Base-by-base conservation (phyloP, 2,329 filamentous ascomycete species). In the Clonostachys byssicola region DNA sequence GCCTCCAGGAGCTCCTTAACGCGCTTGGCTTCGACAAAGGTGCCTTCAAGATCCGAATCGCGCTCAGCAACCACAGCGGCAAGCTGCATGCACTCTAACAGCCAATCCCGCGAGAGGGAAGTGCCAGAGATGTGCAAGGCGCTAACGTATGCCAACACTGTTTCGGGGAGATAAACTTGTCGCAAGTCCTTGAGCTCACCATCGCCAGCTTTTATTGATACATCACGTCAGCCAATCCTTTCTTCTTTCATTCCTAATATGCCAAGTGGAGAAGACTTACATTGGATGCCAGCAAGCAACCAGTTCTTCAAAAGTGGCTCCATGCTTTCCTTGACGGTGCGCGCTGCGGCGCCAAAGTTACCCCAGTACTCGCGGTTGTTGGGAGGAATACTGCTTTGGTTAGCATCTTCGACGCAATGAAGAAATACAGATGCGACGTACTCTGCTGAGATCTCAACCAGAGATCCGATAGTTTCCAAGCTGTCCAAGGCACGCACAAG, bases 1-100 rank as follows among this genome's bases (percentile, higher is more conserved):
- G 80, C 80, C 59, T 88, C 82, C 12, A 92, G 79, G 39, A 94
- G 72, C 68, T 92, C 88, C 57, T 80, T 79, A 81, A 92, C 86
- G 42, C 86, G 80, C 34, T 77, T 77, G 4, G 81, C 77, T 47
- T 77, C 74, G 47, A 83, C 65, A 55, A 94, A 88, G 41, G 80
- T 77, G 20, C 73, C 67, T 2, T 85, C 81, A 39, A 92, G 66
- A 54, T 86, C 83, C 20, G 83, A 83, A 50, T 77, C 79, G 53
- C 84, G 81, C 48, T 86, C 83, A 3, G 92, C 89, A 44, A 96
- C 78, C 3, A 84, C 63, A 2, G 85, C 83, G 2, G 90, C 85
- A 14, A 99, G 73, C 49, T 96, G 89, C 88, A 99, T 92, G 57
- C 86, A 88, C 60, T 92, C 85, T 23, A 94, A 77, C 16, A 95